These are phyloP conservation scores for Caryopteris hybrid DNA, from an alignment of 305 asterid species.

Conservation along the genomic window DNA sequence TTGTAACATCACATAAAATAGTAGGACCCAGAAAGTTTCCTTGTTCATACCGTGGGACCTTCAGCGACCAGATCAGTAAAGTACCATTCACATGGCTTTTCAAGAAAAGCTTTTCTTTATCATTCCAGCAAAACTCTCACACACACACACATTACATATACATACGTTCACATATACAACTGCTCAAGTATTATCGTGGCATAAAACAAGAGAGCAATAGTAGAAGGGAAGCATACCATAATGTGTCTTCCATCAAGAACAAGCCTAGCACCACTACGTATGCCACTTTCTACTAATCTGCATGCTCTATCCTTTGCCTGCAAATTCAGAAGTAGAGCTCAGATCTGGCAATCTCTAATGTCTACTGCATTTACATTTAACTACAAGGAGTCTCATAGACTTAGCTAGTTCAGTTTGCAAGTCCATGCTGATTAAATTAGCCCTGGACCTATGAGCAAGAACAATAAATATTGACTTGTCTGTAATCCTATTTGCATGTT, in stretches of 20 bases:
- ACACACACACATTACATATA: background rate
- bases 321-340: background rate
- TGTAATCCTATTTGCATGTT: too few species aligned
- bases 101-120: background rate
- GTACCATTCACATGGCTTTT: constrained; percentile 1
- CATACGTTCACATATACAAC: background rate
- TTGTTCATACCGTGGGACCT: constrained; percentile 43
- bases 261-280: constrained; percentile 40
- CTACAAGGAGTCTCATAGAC: too few species aligned
- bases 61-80: constrained; percentile 10
- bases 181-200: background rate
- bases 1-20: constrained; percentile 33
- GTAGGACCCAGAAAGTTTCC: constrained; percentile 48
- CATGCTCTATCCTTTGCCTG: constrained; percentile 40
- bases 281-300: constrained; percentile 36
- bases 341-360: too few species aligned
- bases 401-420: too few species aligned
- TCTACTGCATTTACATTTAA: too few species aligned
- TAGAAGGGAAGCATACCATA: constrained; percentile 30
- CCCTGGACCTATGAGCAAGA: too few species aligned
- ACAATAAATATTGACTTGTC: too few species aligned
- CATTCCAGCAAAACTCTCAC: background rate
- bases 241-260: constrained; percentile 43
- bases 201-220: background rate
- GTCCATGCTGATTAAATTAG: too few species aligned